Percentiles rank a stretch among this genome's conserved stretches.
Conservation (phyloP, 2,329 filamentous ascomycete species). For the Lecanosticta acicola region DNA sequence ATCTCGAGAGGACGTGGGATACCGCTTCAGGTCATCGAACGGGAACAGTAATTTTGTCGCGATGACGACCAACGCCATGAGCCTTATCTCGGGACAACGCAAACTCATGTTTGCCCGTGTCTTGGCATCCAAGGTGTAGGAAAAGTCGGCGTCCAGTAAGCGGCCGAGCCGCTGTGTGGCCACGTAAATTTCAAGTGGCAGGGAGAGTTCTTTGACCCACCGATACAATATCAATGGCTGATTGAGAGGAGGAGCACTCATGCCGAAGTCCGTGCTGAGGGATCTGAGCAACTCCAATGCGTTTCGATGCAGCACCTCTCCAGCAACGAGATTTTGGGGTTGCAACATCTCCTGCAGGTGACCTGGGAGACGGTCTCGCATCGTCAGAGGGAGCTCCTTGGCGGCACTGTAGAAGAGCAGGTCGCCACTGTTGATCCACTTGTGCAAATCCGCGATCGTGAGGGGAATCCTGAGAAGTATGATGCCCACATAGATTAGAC, state of each 20-base stretch:
- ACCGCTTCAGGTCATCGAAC: slow-evolving; percentile 55
- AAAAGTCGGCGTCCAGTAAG: slow-evolving; percentile 50
- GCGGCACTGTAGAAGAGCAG: slow-evolving; percentile 66
- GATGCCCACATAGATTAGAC: slow-evolving; percentile 72
- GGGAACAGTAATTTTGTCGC: slow-evolving; percentile 76
- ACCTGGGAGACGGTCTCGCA: slow-evolving; percentile 59
- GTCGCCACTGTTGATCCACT: slow-evolving; percentile 61
- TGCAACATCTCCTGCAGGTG: slow-evolving; percentile 57
- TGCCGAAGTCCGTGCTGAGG: slow-evolving; percentile 62
- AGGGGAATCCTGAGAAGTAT: slow-evolving; percentile 70
- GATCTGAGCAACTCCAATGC: slow-evolving; percentile 58
- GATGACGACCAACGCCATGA: slow-evolving; percentile 66
- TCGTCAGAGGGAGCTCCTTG: slow-evolving; percentile 54
- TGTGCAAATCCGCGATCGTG: slow-evolving; percentile 64
- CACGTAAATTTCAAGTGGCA: slow-evolving; percentile 66
- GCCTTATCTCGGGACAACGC: slow-evolving; percentile 66
- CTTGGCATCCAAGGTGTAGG: slow-evolving; percentile 39
- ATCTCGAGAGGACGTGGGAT: slow-evolving; percentile 48
- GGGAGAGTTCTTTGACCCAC: slow-evolving; percentile 63
- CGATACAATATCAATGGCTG: slow-evolving; percentile 61
- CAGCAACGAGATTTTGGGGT: slow-evolving; percentile 41
- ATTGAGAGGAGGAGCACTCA: slow-evolving; percentile 70
- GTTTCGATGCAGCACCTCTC: slow-evolving; percentile 58
- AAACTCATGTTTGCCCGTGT: slow-evolving; percentile 41
- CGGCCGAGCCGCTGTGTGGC: slow-evolving; percentile 54